These are phyloP conservation scores for Alloteropsis semialata DNA, from an alignment of 176 grass and related monocot species.

Conservation along the genomic window DNA sequence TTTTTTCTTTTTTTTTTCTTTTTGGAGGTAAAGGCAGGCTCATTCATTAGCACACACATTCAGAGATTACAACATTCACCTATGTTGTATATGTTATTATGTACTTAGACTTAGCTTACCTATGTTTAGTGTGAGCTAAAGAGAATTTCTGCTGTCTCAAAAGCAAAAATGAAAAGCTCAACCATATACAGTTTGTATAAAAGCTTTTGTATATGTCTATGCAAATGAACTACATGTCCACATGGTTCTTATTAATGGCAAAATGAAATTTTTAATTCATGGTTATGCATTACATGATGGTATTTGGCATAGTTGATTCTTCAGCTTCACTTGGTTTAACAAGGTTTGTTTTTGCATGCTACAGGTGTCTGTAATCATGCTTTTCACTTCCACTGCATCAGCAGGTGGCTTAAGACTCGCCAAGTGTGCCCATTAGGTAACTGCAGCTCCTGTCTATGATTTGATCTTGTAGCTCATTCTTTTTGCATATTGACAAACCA, in stretches of 20 bases:
- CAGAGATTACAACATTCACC: too few species aligned
- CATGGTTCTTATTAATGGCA: not conserved
- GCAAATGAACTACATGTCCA: not conserved
- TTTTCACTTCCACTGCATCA: slow-evolving; percentile 99
- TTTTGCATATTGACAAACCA: not conserved
- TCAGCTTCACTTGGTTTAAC: slow-evolving; percentile 3
- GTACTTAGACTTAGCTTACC: not conserved
- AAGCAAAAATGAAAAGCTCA: not conserved
- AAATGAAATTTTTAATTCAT: not conserved
- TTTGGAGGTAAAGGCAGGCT: too few species aligned
- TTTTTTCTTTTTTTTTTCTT: too few species aligned
- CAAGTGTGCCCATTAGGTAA: slow-evolving; percentile 99
- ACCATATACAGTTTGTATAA: not conserved
- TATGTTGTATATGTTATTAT: too few species aligned
- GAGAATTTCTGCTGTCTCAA: not conserved
- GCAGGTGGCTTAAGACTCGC: slow-evolving; percentile 99
- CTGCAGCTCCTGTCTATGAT: not conserved
- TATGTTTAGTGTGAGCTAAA: not conserved
- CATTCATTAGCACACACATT: too few species aligned
- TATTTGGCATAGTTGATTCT: not conserved
- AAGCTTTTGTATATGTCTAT: not conserved
- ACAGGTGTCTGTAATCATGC: slow-evolving; percentile 99
- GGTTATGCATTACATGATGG: not conserved
- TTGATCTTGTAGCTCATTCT: not conserved
- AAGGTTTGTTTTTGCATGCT: not conserved